Conservation (phyloP, 768 basidiomycete genomes). For the Trametopsis cervina region DNA sequence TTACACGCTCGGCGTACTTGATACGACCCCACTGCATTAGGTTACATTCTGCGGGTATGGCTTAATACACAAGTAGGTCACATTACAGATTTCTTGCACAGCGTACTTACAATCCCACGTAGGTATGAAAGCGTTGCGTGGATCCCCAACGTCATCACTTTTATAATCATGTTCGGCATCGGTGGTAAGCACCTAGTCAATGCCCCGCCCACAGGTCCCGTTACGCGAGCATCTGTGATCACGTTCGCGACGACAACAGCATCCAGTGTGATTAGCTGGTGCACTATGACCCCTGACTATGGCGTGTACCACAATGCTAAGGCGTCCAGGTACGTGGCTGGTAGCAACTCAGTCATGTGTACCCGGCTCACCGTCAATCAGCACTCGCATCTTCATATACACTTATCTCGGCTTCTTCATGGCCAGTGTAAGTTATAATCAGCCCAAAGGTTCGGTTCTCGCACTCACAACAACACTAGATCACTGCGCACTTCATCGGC, state of each 20-base stretch:
- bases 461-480: slow-evolving; percentile 17
- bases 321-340: slow-evolving; percentile 21
- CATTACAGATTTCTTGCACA: too few relatives aligned
- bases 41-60: slow-evolving; percentile 30
- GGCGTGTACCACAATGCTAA: slow-evolving; percentile 36
- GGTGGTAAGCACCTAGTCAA: slow-evolving; percentile 29
- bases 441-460: background rate
- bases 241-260: slow-evolving; percentile 39
- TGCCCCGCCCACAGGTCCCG: slow-evolving; percentile 19
- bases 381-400: slow-evolving; percentile 34
- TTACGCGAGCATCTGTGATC: slow-evolving; percentile 29
- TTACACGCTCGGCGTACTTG: too few relatives aligned
- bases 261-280: slow-evolving; percentile 38
- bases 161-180: slow-evolving; percentile 31
- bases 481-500: slow-evolving; percentile 36
- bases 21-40: too few relatives aligned
- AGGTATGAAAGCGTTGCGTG: slow-evolving; percentile 33
- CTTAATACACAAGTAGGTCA: slow-evolving; percentile 27
- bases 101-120: background rate
- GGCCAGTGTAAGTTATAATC: slow-evolving; percentile 31
- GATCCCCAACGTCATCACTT: slow-evolving; percentile 33
- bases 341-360: background rate
- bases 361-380: slow-evolving; percentile 7
- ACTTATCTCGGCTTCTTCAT: slow-evolving; percentile 40
- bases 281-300: slow-evolving; percentile 39